Conservation (phyloP, 208 protist species). For the Zelonia costaricensis region DNA sequence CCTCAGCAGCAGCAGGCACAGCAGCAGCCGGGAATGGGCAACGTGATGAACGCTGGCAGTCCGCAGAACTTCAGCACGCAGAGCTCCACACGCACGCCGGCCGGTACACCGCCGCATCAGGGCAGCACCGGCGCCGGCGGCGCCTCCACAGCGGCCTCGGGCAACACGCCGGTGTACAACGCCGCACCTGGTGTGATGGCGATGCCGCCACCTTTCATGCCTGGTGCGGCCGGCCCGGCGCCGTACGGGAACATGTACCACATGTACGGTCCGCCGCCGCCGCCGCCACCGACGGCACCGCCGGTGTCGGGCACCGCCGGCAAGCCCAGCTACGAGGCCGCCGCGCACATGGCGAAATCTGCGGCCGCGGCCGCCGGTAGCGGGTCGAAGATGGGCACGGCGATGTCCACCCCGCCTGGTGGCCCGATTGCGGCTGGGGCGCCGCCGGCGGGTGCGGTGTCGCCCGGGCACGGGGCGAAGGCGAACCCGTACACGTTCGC, state of each 20-base stretch:
- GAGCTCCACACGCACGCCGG: slow-evolving; percentile 8
- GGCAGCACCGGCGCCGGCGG: slow-evolving; percentile 19
- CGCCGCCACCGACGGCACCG: not conserved
- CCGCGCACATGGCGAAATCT: no score
- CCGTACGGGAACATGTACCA: not conserved
- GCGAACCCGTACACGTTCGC: slow-evolving; percentile 12
- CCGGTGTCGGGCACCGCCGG: no score
- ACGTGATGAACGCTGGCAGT: slow-evolving; percentile 1
- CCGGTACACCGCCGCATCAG: slow-evolving; percentile 23
- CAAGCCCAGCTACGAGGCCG: no score
- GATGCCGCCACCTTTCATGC: not conserved
- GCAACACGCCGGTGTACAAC: slow-evolving; percentile 10
- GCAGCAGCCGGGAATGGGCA: slow-evolving; percentile 9
- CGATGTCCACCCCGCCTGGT: no score
- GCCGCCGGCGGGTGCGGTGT: not conserved
- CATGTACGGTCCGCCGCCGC: not conserved
- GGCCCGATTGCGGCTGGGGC: no score
- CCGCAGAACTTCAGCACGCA: not conserved
- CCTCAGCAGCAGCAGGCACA: slow-evolving; percentile 15
- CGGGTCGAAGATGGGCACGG: no score
- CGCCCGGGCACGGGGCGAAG: not conserved
- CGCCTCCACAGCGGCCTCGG: not conserved
- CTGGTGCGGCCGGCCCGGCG: not conserved
- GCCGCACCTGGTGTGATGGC: not conserved
- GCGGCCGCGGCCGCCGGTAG: no score